Percentiles rank a stretch among this genome's conserved stretches.
Evolutionary conservation across 768 basidiomycete species (phyloP).

Genomic region (Boletus rubescentipes): DNA sequence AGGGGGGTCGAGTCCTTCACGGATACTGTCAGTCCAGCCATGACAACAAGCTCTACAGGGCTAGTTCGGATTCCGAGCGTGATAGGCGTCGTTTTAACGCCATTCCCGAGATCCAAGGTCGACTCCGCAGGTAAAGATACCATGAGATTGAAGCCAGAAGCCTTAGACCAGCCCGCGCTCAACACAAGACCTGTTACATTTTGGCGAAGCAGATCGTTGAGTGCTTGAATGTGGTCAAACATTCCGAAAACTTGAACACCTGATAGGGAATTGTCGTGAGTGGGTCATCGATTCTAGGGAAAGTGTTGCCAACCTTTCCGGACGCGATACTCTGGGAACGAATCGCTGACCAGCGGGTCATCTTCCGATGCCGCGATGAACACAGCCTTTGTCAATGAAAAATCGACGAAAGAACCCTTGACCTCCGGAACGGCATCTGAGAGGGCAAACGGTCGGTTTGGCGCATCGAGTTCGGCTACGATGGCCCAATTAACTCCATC

Average conservation of each 20-base stretch:
- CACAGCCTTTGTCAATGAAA: neutral
- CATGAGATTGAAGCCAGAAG: neutral
- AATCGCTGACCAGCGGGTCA: neutral
- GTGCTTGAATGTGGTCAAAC: neutral
- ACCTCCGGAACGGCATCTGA: neutral
- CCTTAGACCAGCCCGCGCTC: neutral
- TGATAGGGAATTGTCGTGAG: neutral
- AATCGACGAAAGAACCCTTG: neutral
- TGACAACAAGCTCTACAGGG: neutral
- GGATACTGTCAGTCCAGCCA: neutral
- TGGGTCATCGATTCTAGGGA: neutral
- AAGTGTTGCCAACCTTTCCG: neutral
- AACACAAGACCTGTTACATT: neutral
- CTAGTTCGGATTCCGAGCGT: neutral
- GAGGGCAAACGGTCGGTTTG: neutral
- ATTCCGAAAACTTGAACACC: neutral
- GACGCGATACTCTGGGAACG: neutral
- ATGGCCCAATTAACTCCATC: neutral
- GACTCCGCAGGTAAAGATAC: neutral
- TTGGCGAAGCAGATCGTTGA: neutral
- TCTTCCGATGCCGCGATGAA: neutral
- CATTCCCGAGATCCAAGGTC: neutral
- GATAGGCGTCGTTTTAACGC: neutral
- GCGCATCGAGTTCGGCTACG: neutral
- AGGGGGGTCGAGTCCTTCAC: neutral